phyloP scores from a whole-genome alignment of 805 yeast species.

The Limtongozyma cylindracea region DNA sequence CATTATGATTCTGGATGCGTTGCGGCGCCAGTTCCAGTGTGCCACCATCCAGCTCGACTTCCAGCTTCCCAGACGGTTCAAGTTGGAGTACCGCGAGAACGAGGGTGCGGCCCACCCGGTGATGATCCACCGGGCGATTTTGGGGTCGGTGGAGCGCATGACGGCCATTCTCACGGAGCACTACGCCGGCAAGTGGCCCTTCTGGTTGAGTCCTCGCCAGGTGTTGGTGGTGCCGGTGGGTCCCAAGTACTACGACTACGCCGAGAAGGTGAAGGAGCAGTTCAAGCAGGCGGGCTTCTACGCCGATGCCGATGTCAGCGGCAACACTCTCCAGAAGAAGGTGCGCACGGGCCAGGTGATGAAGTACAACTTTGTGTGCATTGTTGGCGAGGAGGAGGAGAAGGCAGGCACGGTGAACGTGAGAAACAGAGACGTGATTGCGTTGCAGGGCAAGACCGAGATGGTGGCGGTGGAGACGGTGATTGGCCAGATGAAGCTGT shows the following conservation, averaged over 20 bases:
- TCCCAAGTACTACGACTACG: conserved; percentile 77
- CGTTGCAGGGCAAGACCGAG: conserved; percentile 81
- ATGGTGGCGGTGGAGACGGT: conserved; percentile 53
- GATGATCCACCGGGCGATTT: conserved; percentile 97
- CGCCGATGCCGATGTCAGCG: conserved; percentile 81
- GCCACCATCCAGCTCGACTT: conserved; percentile 97
- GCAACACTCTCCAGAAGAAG: conserved; percentile 96
- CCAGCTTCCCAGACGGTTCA: conserved; percentile 92
- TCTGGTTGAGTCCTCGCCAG: conserved; percentile 99
- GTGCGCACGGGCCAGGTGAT: conserved; percentile 88
- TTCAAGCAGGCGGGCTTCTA: conserved; percentile 56
- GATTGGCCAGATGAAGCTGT: conserved; percentile 33
- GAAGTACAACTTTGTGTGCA: conserved; percentile 86
- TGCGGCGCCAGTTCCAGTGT: conserved; percentile 95
- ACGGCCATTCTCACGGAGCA: conserved; percentile 96
- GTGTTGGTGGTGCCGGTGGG: conserved; percentile 92
- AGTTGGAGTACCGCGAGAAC: conserved; percentile 56
- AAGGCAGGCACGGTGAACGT: conserved; percentile 62
- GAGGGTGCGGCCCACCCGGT: conserved; percentile 65
- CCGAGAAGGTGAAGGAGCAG: conserved; percentile 48
- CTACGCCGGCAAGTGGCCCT: conserved; percentile 98
- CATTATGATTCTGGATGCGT: conserved; percentile 83
- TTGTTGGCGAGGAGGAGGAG: conserved; percentile 93
- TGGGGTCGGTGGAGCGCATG: conserved; percentile 98
- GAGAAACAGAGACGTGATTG: conserved; percentile 88